Percentiles rank a stretch among this genome's conserved stretches.
phyloP scores from a whole-genome alignment of 2,329 filamentous ascomycete genomes.

The Fusarium incarnatum region DNA sequence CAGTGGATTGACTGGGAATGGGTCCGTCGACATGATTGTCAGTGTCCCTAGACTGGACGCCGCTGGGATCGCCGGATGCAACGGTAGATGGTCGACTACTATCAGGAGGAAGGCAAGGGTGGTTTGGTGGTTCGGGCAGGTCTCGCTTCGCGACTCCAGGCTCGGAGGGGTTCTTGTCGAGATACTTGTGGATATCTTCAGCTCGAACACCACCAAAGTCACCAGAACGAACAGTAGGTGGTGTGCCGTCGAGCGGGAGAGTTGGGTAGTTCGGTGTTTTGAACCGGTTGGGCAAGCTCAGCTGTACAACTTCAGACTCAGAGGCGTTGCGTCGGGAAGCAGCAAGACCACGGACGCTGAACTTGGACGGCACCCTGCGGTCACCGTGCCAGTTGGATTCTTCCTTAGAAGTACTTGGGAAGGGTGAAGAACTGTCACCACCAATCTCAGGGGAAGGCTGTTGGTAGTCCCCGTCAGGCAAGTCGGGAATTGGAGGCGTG shows the following conservation, averaged over 20 bases:
- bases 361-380: neutral
- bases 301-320: neutral
- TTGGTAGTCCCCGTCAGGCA: neutral
- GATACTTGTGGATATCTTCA: neutral
- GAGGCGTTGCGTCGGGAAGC: neutral
- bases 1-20: neutral
- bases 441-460: neutral
- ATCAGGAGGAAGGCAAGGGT: neutral
- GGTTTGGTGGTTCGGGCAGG: neutral
- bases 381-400: neutral
- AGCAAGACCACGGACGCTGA: neutral
- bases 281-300: neutral
- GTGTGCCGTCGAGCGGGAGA: neutral
- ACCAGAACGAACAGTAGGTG: neutral
- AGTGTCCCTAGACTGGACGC: too few relatives aligned
- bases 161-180: neutral
- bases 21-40: neutral
- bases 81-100: neutral
- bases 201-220: neutral
- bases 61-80: neutral
- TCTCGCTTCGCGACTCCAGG: neutral
- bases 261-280: neutral
- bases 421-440: neutral
- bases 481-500: neutral
- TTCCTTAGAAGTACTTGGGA: fast-evolving